These are phyloP conservation scores for Tympanopsis confertula DNA, from an alignment of 2,329 filamentous ascomycete species.

Conservation along the genomic window DNA sequence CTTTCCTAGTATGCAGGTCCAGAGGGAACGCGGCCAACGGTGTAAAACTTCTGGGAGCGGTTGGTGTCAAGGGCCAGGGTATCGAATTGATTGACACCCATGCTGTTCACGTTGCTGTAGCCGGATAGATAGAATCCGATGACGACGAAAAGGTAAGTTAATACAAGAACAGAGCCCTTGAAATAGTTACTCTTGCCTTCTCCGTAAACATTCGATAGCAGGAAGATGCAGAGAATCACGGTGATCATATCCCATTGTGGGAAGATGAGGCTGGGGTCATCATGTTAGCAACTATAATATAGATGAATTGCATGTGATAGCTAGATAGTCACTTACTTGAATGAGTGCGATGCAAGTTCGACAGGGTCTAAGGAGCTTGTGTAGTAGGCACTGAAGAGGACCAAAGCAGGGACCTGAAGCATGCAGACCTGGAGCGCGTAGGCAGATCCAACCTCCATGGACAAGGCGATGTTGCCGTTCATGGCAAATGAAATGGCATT, in stretches of 20 bases:
- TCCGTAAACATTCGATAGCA: slow-evolving; percentile 93
- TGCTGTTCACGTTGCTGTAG: slow-evolving; percentile 18
- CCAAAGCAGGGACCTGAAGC: slow-evolving; percentile 83
- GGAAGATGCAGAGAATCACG: slow-evolving; percentile 87
- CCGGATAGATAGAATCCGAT: slow-evolving; percentile 82
- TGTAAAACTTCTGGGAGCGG: background rate
- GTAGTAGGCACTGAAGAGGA: slow-evolving; percentile 77
- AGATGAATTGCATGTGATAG: background rate
- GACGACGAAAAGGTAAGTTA: slow-evolving; percentile 86
- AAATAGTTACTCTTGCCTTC: slow-evolving; percentile 99
- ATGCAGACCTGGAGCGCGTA: slow-evolving; percentile 95
- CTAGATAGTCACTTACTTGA: slow-evolving; percentile 31
- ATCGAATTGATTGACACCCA: background rate
- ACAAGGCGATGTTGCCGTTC: slow-evolving; percentile 97
- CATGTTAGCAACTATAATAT: background rate
- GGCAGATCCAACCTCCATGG: slow-evolving; percentile 97
- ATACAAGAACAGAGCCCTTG: slow-evolving; percentile 88
- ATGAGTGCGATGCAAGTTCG: slow-evolving; percentile 19
- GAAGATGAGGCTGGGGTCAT: slow-evolving; percentile 55
- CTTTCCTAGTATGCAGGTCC: no score
- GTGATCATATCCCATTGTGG: slow-evolving; percentile 99
- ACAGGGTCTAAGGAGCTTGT: slow-evolving; percentile 18
- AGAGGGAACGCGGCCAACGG: background rate
- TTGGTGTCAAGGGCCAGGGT: background rate
- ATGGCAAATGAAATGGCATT: slow-evolving; percentile 99